Percentiles rank a stretch among this genome's conserved stretches.
Conservation (phyloP, 2,329 filamentous ascomycete genomes). For the Fusarium sp. region DNA sequence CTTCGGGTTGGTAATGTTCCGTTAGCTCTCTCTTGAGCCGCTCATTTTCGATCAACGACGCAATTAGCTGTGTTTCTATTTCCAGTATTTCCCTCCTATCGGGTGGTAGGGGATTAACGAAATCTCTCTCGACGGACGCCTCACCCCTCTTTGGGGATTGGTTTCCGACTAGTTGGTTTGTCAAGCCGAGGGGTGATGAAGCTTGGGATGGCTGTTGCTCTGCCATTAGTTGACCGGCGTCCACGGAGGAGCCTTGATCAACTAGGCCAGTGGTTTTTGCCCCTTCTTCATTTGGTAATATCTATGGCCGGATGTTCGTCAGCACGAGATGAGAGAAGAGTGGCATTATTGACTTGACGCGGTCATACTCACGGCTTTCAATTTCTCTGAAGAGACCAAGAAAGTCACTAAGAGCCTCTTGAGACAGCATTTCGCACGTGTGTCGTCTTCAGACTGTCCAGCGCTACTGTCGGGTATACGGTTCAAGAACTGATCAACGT, state of each 20-base stretch:
- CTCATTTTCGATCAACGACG: not conserved
- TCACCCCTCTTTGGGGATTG: not conserved
- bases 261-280: no score
- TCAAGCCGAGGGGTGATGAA: not conserved
- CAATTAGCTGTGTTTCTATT: not conserved
- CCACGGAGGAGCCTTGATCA: not conserved
- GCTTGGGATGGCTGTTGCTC: not conserved
- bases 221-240: not conserved
- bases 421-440: not conserved
- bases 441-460: rapidly evolving
- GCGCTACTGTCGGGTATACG: rapidly evolving
- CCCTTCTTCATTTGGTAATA: not conserved
- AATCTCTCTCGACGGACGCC: not conserved
- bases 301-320: not conserved
- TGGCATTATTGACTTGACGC: not conserved
- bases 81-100: not conserved
- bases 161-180: not conserved
- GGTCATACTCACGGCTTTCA: not conserved
- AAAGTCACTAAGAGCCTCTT: not conserved
- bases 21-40: not conserved
- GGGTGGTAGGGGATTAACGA: rapidly evolving
- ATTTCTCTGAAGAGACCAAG: not conserved
- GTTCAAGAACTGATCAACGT: not conserved
- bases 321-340: not conserved
- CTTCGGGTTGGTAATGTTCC: not conserved